Base-by-base conservation (phyloP, 768 basidiomycete genomes). In the Pisolithus marmoratus region DNA sequence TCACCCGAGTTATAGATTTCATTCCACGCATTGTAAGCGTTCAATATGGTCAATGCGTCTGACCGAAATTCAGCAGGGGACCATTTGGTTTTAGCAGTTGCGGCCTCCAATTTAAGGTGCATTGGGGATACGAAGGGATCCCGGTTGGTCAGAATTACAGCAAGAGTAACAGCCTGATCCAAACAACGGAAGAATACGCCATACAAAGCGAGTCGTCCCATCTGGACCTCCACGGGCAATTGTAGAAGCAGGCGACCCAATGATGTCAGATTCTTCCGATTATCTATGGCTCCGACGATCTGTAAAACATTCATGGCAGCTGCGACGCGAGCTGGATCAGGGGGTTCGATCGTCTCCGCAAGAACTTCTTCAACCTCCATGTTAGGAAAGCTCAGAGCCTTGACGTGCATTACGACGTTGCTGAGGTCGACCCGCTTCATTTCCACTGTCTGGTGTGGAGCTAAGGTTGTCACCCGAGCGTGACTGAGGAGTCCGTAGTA, bases 381-480 rank as follows among this genome's bases (percentile, higher is more conserved):
- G 41, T 81, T 83, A 6, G 90, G 89, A 64, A 96, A 87, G 64
- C 91, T 84, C 34, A 96, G 78, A 8, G 93, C 93, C 62, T 95
- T 96, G 67, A 97, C 82, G 64, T 94, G 94, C 94, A 97, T 97
- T 15, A 95, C 91, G 44, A 94, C 86, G 62, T 93, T 92, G 60
- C 83, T 89, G 58, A 95, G 66, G 67, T 94, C 92, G 12, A 86
- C 82, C 31, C 93, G 79, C 64, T 91, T 91, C 93, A 97, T 97
- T 73, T 96, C 94, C 36, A 96, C 94, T 1, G 84, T 84, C 66
- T 94, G 92, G 63, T 95, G 85, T 24, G 88, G 79, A 48, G 82
- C 76, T 44, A 97, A 74, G 11, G 72, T 68, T 15, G 72, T 71
- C 3, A 84, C 80, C 48, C 85, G 83, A 14, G 72, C 68, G 52